phyloP scores from a whole-genome alignment of 2,329 filamentous ascomycete species.

The Ophiognomonia clavigignenti-juglandacearum region DNA sequence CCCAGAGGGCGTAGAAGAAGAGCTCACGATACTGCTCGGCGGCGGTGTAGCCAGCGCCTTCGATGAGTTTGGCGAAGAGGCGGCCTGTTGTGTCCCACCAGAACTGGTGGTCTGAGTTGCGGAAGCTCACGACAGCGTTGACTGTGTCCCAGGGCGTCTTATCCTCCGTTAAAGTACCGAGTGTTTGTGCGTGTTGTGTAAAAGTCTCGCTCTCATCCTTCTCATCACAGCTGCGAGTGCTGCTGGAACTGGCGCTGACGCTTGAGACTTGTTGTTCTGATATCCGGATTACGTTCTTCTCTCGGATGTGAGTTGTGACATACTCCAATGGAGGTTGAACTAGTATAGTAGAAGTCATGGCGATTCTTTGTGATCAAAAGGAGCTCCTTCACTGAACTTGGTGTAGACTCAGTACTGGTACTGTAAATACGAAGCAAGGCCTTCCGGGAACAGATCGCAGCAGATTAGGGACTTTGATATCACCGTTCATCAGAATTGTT shows the following conservation, averaged over 20 bases:
- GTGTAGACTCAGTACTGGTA: too few species aligned
- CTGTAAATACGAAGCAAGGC: too few species aligned
- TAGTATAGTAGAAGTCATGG: too few species aligned
- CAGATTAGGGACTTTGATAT: too few species aligned
- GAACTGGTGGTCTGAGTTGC: constrained; percentile 20
- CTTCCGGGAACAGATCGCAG: too few species aligned
- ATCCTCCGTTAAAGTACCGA: not conserved
- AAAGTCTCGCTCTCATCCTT: not conserved
- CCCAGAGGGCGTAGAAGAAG: constrained; percentile 21
- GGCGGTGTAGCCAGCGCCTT: constrained; percentile 20
- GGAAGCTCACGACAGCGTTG: constrained; percentile 18
- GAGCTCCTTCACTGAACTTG: too few species aligned
- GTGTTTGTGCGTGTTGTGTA: not conserved
- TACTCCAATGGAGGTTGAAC: too few species aligned
- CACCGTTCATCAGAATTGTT: too few species aligned
- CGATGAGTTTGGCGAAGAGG: constrained; percentile 21
- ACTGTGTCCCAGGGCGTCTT: constrained; percentile 19
- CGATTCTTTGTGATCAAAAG: too few species aligned
- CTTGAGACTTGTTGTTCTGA: not conserved
- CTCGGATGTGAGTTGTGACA: not conserved
- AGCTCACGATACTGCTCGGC: constrained; percentile 22
- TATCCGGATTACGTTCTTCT: not conserved
- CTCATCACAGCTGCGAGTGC: not conserved
- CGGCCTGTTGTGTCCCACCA: constrained; percentile 22
- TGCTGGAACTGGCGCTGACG: not conserved